Conservation (phyloP, 306 rosid genomes). For the Hippophae rhamnoides region DNA sequence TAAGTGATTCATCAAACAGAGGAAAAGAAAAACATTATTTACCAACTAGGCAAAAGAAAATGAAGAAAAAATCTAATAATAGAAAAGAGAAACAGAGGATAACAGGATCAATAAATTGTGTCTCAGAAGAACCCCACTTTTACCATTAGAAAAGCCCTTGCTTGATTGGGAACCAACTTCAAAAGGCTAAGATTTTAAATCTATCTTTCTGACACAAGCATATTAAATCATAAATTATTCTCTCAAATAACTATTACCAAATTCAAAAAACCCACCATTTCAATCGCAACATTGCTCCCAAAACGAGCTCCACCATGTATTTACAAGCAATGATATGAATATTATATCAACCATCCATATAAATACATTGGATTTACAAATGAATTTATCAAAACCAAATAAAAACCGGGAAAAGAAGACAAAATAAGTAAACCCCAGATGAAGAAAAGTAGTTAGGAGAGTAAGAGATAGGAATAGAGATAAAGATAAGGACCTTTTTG, state of each 20-base stretch:
- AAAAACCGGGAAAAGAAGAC: not conserved
- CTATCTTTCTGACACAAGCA: not conserved
- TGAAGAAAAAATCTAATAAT: too few relatives aligned
- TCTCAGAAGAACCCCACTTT: too few relatives aligned
- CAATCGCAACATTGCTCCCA: not conserved
- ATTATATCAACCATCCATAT: constrained; percentile 8
- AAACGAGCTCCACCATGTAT: constrained; percentile 5
- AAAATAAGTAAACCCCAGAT: constrained; percentile 3
- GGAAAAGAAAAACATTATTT: too few relatives aligned
- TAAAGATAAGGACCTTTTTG: constrained; percentile 8
- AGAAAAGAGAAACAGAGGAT: too few relatives aligned
- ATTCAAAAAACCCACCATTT: constrained; percentile 13
- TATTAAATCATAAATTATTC: constrained; percentile 7
- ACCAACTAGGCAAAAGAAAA: too few relatives aligned
- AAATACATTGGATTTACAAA: constrained; percentile 7
- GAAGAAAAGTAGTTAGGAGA: not conserved
- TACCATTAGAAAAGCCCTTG: too few relatives aligned
- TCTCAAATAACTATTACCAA: constrained; percentile 13
- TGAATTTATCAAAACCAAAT: not conserved
- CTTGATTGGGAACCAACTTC: too few relatives aligned
- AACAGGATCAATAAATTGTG: too few relatives aligned
- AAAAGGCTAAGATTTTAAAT: too few relatives aligned
- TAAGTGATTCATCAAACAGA: too few relatives aligned
- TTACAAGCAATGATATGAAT: constrained; percentile 20
- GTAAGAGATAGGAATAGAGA: not conserved